Base-by-base conservation (phyloP, 2,329 filamentous ascomycete genomes). In the Chaetoscypha palmicola region DNA sequence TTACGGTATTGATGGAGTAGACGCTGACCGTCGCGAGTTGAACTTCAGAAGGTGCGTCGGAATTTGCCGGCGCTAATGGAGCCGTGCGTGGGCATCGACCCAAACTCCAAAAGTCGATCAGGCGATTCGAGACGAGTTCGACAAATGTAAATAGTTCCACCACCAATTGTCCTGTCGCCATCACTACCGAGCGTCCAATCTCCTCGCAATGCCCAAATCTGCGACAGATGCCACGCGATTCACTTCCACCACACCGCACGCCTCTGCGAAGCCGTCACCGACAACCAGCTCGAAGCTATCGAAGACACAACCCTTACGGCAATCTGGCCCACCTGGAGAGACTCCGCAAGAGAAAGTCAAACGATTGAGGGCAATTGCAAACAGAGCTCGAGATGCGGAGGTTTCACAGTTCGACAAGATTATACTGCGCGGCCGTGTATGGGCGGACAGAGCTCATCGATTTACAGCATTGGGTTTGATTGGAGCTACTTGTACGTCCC, bases 171-270 rank as follows among this genome's bases (percentile, higher is more conserved):
- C 22, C 26, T 22, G 22, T 36, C 11, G 16, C 2, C 14, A 22
- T 30, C 39, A 20, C 19, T 28, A 28, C 28, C 30, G 22, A 31
- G 38, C 3, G 20, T 34, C 30, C 16, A 10, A 23, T 31, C 28
- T 23, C 20, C 22, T 28, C 46, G 51, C 43, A 20, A 69, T 68
- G 52, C 74, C 83, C 48, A 81, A 83, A 62, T 86, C 79, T 67
- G 81, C 85, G 62, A 78, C 77, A 57, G 86, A 90, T 64, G 86
- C 86, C 54, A 92, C 86, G 58, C 81, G 85, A 61, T 92, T 86
- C 66, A 86, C 81, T 12, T 69, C 79, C 20, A 83, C 79, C 14
- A 78, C 74, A 48, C 80, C 80, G 26, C 84, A 88, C 66, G 85
- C 83, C 56, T 74, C 74, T 52, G 77, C 79, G 54, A 85, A 84